Evolutionary conservation across 1,284 basidiomycete genomes (phyloP), one percentile per base, ranked within the genome.

Genomic region (Sanghuangporus weigelae): DNA sequence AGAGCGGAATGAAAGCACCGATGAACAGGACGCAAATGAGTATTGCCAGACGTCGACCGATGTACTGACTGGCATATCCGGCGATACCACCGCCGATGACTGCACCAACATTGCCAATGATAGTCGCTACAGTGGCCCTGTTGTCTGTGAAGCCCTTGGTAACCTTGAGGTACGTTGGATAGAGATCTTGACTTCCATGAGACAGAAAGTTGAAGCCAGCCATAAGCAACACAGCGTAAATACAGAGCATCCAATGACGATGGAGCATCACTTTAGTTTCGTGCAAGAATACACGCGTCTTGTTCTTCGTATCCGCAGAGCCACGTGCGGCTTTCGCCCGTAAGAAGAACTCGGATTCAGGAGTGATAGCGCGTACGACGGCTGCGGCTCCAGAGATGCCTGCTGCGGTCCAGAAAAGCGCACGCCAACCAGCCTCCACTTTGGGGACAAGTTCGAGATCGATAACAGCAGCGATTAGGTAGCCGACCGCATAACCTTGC

Each of bases 151-250:
- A 85, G 38, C 78, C 77, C 71, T 91, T 92, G 14, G 83, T 81
- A 1, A 72, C 73, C 67, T 84, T 74, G 57, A 96, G 78, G 73
- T 93, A 95, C 3, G 89, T 93, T 23, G 93, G 92, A 78, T 90
- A 92, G 38, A 92, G 70, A 74, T 92, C 90, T 79, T 92, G 92
- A 64, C 90, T 92, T 14, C 92, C 92, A 75, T 95, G 93, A 3
- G 90, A 92, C 67, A 96, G 79, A 81, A 98, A 98, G 79, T 96
- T 97, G 83, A 97, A 95, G 7, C 89, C 89, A 2, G 85, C 85
- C 89, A 92, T 91, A 57, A 93, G 78, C 51, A 93, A 72, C 8
- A 90, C 79, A 1, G 90, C 90, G 73, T 96, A 98, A 65, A 98
- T 87, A 74, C 89, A 93, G 36, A 92, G 75, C 16, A 89, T 69